Evolutionary conservation across 441 rosid species (phyloP), one percentile per base, ranked within the genome.

Genomic region (Lepidium campestre): DNA sequence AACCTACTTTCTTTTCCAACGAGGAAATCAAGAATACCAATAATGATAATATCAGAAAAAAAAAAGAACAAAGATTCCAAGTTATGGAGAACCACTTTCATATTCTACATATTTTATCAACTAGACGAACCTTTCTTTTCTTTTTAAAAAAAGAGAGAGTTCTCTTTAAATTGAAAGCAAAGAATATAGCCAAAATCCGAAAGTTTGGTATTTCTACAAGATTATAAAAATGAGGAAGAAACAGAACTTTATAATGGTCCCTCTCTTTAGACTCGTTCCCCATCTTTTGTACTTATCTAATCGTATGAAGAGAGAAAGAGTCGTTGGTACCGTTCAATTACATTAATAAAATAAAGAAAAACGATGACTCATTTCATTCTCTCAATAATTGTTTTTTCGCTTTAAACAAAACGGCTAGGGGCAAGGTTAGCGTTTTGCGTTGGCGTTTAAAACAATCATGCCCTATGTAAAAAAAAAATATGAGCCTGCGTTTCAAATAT

Each of bases 21-120:
- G 72, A 65, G 62, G 55, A 40, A 22, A 72, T 23, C 67, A 72
- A 62, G 72, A 72, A 72, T 72, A 45, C 72, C 57, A 60, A 73
- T 50, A 22, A 60, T 67, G 56, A 53, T 22, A 31, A 53, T 11
- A 42, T 65, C 32, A 59, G 10, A 29, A 35, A 22, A 18, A 15
- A 54, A 10, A 12, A 29, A 19, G 17, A 31, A 53, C 17, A 17
- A 42, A 65, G 67, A 65, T 65, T 58, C 62, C 44, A 58, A 42
- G 66, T 65, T 50, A 35, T 72, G 66, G 65, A 56, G 5, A 56
- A 57, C 53, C 75, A 20, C 70, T 47, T 70, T 29, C 10, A 29
- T 29, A 29, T 29, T 15, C 25, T 20, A 40, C 48, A 40, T 41
- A 14, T 59, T 71, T 71, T 46, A 29, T 37, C 65, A 71, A 71